A percentile compares a stretch with the other conserved stretches of the same genome.
Evolutionary conservation across 2,329 filamentous ascomycete species (phyloP).

Genomic region (Didymella pinodella): DNA sequence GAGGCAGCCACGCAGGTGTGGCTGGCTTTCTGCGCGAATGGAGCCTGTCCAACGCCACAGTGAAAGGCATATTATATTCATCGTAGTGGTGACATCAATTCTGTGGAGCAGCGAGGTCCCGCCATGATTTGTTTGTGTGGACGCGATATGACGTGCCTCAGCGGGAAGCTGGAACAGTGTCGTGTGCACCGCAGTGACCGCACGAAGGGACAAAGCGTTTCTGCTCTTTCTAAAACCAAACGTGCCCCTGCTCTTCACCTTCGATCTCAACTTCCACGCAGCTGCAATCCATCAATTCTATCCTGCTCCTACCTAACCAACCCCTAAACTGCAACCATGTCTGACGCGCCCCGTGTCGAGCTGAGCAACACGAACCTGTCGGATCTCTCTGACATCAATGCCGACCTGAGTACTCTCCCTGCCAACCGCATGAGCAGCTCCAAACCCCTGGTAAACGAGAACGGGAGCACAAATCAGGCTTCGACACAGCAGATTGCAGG

Average conservation of each 20-base stretch:
- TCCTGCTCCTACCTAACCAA: slow-evolving; percentile 5
- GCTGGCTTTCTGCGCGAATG: slow-evolving; percentile 10
- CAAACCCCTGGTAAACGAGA: slow-evolving; percentile 23
- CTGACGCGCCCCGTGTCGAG: slow-evolving; percentile 44
- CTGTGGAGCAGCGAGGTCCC: slow-evolving; percentile 13
- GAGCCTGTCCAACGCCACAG: slow-evolving; percentile 10
- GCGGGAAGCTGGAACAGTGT: slow-evolving; percentile 22
- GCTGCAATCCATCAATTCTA: slow-evolving; percentile 2
- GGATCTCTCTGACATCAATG: slow-evolving; percentile 26
- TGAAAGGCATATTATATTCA: slow-evolving; percentile 1
- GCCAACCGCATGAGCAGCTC: slow-evolving; percentile 24
- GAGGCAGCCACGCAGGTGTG: slow-evolving; percentile 5
- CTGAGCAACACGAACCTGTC: slow-evolving; percentile 37
- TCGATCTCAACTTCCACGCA: slow-evolving; percentile 11
- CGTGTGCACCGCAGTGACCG: slow-evolving; percentile 13
- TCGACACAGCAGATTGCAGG: slow-evolving; percentile 35
- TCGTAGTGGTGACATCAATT: slow-evolving; percentile 20
- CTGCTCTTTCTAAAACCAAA: slow-evolving; percentile 19
- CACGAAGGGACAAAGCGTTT: slow-evolving; percentile 18
- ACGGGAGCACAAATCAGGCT: slow-evolving; percentile 34
- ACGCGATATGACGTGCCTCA: slow-evolving; percentile 20
- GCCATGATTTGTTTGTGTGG: slow-evolving; percentile 21
- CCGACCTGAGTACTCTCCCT: slow-evolving; percentile 34
- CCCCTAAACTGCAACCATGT: slow-evolving; percentile 33
- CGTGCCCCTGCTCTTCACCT: slow-evolving; percentile 7